phyloP scores from a whole-genome alignment of 306 rosid genomes.

The Albizia julibrissin region DNA sequence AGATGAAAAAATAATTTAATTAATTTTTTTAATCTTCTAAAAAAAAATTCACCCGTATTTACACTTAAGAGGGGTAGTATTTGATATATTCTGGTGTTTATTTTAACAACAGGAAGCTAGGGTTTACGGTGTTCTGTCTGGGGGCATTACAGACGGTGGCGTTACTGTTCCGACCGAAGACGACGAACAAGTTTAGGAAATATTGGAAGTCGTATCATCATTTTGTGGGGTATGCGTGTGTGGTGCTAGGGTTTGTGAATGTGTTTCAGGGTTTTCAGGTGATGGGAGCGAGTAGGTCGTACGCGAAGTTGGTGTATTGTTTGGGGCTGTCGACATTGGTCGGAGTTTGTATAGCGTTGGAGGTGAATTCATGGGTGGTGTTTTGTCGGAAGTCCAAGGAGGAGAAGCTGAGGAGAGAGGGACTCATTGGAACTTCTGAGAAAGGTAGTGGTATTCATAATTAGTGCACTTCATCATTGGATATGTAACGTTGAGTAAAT shows the following conservation, averaged over 20 bases:
- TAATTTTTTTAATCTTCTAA: too few species aligned
- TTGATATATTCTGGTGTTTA: too few species aligned
- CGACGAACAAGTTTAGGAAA: slow-evolving; percentile 77
- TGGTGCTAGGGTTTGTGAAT: slow-evolving; percentile 84
- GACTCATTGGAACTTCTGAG: slow-evolving; percentile 61
- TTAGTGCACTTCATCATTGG: neutral
- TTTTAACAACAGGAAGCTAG: slow-evolving; percentile 53
- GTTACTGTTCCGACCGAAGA: slow-evolving; percentile 72
- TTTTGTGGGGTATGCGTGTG: slow-evolving; percentile 92
- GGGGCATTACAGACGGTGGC: slow-evolving; percentile 85
- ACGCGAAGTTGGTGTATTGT: slow-evolving; percentile 74
- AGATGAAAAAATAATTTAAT: too few species aligned
- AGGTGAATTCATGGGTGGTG: slow-evolving; percentile 93
- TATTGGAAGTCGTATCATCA: slow-evolving; percentile 97
- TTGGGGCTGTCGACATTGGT: slow-evolving; percentile 63
- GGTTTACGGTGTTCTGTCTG: slow-evolving; percentile 63
- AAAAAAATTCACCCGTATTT: too few species aligned
- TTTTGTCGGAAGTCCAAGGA: slow-evolving; percentile 89
- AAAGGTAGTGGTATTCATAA: slow-evolving; percentile 63
- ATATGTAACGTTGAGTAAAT: neutral
- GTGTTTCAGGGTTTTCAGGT: slow-evolving; percentile 86
- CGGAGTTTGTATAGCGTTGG: slow-evolving; percentile 78
- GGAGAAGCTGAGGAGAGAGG: slow-evolving; percentile 82
- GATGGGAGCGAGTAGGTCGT: slow-evolving; percentile 85
- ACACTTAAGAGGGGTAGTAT: too few species aligned